phyloP scores from a whole-genome alignment of 345 rosid genomes.

The Citrus sinensis region DNA sequence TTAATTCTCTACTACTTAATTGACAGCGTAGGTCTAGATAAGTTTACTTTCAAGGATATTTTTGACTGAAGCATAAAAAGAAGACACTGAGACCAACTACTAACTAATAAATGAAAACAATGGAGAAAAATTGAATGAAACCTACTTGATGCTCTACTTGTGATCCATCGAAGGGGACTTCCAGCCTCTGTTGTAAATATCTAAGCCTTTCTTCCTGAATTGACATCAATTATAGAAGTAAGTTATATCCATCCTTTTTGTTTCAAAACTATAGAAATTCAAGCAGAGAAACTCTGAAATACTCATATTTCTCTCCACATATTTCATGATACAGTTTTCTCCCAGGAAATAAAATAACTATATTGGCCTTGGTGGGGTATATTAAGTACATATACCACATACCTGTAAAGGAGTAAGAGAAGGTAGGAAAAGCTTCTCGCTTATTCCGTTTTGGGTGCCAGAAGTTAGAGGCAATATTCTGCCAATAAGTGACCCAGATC shows the following conservation, averaged over 20 bases:
- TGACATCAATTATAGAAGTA: conserved; percentile 15
- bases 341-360: neutral
- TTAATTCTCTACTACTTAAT: neutral
- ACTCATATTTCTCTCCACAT: neutral
- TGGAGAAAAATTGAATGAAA: conserved; percentile 3
- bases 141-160: conserved; percentile 80
- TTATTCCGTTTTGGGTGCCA: conserved; percentile 35
- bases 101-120: neutral
- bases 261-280: neutral
- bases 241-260: neutral
- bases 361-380: neutral
- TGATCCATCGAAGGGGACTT: conserved; percentile 85
- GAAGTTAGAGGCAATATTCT: conserved; percentile 48
- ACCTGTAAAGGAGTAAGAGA: conserved; percentile 80
- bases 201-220: conserved; percentile 78
- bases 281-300: neutral
- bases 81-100: neutral
- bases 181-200: conserved; percentile 61
- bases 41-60: neutral
- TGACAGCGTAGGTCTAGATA: neutral
- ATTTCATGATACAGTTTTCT: neutral
- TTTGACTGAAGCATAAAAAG: neutral
- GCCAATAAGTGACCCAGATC: conserved; percentile 72
- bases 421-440: conserved; percentile 41
- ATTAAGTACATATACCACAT: conserved; percentile 3